phyloP scores from a whole-genome alignment of 805 yeast species.

The Saccharomycopsis schoenii region DNA sequence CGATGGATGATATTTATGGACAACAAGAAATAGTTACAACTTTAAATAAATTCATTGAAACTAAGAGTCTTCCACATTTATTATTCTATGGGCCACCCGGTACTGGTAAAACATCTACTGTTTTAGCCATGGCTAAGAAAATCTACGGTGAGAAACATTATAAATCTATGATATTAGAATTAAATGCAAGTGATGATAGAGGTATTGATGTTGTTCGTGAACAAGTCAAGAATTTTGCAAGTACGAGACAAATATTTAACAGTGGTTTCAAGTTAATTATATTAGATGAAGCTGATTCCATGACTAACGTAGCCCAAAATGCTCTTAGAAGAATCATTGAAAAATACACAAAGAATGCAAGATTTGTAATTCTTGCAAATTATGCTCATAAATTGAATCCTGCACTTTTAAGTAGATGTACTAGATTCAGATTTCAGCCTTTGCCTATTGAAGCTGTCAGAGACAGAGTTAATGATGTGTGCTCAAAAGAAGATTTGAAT shows the following conservation, averaged over 20 bases:
- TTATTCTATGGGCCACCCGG: conserved; percentile 95
- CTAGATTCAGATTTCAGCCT: conserved; percentile 89
- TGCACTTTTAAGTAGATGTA: conserved; percentile 88
- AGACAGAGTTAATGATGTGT: conserved; percentile 58
- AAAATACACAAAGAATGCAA: conserved; percentile 86
- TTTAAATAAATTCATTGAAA: conserved; percentile 72
- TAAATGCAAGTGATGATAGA: conserved; percentile 95
- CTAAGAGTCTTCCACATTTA: conserved; percentile 81
- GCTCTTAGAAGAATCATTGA: conserved; percentile 75
- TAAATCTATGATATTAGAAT: conserved; percentile 82
- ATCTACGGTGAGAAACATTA: conserved; percentile 71
- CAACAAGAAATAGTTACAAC: conserved; percentile 67
- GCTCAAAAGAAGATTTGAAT: conserved; percentile 54
- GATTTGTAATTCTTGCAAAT: conserved; percentile 92
- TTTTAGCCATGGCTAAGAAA: conserved; percentile 78
- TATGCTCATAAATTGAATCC: conserved; percentile 94
- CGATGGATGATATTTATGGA: conserved; percentile 83
- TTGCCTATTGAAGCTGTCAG: conserved; percentile 56
- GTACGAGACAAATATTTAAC: conserved; percentile 86
- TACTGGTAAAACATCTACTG: conserved; percentile 86
- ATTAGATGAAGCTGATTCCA: conserved; percentile 95
- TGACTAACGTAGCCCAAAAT: conserved; percentile 81
- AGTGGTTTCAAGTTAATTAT: conserved; percentile 81
- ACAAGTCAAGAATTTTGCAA: conserved; percentile 92
- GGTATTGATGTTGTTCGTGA: conserved; percentile 98